These are phyloP conservation scores for Raddia distichophylla DNA, from an alignment of 176 grass and related monocot species.

Conservation along the genomic window DNA sequence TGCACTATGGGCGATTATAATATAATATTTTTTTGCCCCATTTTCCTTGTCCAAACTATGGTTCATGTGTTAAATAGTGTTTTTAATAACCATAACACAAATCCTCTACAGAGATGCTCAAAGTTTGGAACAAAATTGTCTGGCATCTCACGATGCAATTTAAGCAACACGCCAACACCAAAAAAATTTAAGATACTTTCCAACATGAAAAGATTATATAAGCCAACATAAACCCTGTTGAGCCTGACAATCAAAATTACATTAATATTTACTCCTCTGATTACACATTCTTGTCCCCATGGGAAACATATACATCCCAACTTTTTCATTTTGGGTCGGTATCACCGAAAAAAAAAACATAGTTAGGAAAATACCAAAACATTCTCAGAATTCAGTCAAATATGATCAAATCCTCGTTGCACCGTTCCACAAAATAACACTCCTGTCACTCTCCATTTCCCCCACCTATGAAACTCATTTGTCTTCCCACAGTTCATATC, in stretches of 20 bases:
- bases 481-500: too few relatives aligned
- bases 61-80: background rate
- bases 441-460: too few relatives aligned
- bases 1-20: background rate
- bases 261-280: background rate
- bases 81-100: slow-evolving; percentile 33
- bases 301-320: background rate
- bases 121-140: slow-evolving; percentile 36
- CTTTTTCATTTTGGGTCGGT: background rate
- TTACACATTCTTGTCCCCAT: background rate
- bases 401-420: too few relatives aligned
- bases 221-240: slow-evolving; percentile 7
- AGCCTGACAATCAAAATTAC: background rate
- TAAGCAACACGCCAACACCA: slow-evolving; percentile 49
- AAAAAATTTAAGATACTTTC: slow-evolving; percentile 37
- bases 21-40: background rate
- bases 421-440: too few relatives aligned
- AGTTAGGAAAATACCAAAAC: too few relatives aligned
- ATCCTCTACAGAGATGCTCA: slow-evolving; percentile 26
- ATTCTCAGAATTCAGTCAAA: too few relatives aligned
- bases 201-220: slow-evolving; percentile 1
- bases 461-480: too few relatives aligned
- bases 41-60: slow-evolving; percentile 5
- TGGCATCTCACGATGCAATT: slow-evolving; percentile 46
- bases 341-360: too few relatives aligned